Base-by-base conservation (phyloP, 2,329 filamentous ascomycete species). In the Aspergillus chevalieri region DNA sequence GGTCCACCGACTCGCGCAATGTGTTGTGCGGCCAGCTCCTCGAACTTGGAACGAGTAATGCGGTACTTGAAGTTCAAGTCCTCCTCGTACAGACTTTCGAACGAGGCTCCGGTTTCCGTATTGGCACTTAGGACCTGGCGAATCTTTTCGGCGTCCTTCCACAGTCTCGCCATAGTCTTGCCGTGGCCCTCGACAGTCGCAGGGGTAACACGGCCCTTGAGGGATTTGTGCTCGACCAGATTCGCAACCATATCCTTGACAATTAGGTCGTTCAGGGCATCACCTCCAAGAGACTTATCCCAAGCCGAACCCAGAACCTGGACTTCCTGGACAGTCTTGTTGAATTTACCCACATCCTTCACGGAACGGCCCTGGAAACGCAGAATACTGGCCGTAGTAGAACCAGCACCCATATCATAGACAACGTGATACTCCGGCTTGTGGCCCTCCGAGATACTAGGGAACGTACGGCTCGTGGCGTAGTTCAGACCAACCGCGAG, bases 391-490 rank as follows among this genome's bases (percentile, higher is more conserved):
- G 92, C 92, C 61, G 89, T 95, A 28, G 92, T 87, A 43, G 89
- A 96, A 4, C 93, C 93, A 58, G 93, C 91, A 58, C 93, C 93
- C 91, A 98, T 97, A 66, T 98, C 93, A 65, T 93, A 98, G 26
- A 98, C 83, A 67, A 98, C 74, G 72, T 98, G 89, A 61, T 91
- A 82, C 71, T 98, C 93, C 0, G 93, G 86, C 74, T 90, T 90
- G 56, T 81, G 86, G 48, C 89, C 89, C 47, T 93, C 85, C 48
- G 82, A 87, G 52, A 93, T 77, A 60, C 82, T 89, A 34, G 91
- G 89, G 70, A 97, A 98, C 14, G 87, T 89, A 62, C 93, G 83
- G 63, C 82, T 87, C 24, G 90, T 96, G 41, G 93, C 93, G 69
- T 97, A 98, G 73, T 98, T 94, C 58, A 98, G 74, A 22, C 90